Percentiles rank a stretch among this genome's conserved stretches.
phyloP scores from a whole-genome alignment of 2,329 filamentous ascomycete genomes.

The Apiospora sp. region DNA sequence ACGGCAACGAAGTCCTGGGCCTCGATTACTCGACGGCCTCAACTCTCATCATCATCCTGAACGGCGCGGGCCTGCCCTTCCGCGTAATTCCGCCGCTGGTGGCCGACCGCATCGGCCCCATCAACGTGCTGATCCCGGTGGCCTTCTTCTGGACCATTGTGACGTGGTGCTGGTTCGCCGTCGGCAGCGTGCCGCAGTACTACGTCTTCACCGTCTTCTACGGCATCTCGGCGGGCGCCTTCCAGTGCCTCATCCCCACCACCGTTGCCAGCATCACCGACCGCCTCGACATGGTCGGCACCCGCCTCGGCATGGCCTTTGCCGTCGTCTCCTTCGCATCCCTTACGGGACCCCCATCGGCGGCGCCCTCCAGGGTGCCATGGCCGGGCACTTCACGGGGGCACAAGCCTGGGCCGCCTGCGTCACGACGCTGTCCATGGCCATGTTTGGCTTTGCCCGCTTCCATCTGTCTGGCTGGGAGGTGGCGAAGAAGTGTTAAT shows the following conservation, averaged over 20 bases:
- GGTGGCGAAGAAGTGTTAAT: conserved; percentile 20
- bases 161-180: conserved; percentile 48
- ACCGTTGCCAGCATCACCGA: conserved; percentile 49
- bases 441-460: conserved; percentile 11
- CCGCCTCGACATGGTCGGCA: conserved; percentile 48
- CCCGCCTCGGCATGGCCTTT: conserved; percentile 52
- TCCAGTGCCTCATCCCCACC: conserved; percentile 51
- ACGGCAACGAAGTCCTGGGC: conserved; percentile 42
- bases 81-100: conserved; percentile 47
- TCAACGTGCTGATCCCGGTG: conserved; percentile 46
- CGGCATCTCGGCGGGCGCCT: conserved; percentile 44
- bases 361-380: conserved; percentile 42
- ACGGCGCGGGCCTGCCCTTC: conserved; percentile 48
- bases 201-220: conserved; percentile 48
- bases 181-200: conserved; percentile 42
- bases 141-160: conserved; percentile 41
- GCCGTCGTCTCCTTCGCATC: conserved; percentile 47
- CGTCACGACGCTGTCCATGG: conserved; percentile 15
- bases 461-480: conserved; percentile 18
- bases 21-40: conserved; percentile 46
- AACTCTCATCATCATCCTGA: conserved; percentile 49
- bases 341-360: conserved; percentile 51
- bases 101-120: conserved; percentile 46
- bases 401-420: conserved; percentile 46
- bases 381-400: conserved; percentile 37